phyloP scores from a whole-genome alignment of 108 stramenopile genomes.

The Nannochloropsis granulata region DNA sequence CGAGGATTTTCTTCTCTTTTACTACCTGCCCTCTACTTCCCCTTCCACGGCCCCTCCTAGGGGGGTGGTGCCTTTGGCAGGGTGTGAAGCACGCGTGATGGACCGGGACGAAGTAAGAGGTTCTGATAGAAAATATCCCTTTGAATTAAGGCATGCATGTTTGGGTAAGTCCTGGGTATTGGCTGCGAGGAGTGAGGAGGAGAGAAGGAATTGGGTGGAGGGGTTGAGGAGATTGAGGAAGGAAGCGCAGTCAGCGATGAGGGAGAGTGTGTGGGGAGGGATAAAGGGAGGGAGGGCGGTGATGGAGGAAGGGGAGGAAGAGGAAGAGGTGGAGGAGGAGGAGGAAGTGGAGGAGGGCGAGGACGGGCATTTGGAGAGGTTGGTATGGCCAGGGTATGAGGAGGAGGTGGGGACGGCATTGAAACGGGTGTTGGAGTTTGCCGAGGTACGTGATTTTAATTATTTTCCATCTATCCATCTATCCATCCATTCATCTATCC shows the following conservation, averaged over 20 bases:
- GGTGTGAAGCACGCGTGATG: not conserved
- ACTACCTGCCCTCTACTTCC: not conserved
- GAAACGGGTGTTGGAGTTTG: not conserved
- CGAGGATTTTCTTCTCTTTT: not conserved
- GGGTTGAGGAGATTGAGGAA: not conserved
- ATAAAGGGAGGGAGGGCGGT: no score
- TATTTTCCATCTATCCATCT: no score
- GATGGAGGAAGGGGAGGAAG: not conserved
- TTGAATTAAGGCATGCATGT: not conserved
- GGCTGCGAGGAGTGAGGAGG: not conserved
- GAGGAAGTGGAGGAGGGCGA: not conserved
- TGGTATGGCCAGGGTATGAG: not conserved
- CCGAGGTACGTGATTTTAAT: not conserved
- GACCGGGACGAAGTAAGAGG: not conserved
- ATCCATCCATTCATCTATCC: no score
- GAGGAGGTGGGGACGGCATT: not conserved
- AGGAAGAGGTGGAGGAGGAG: not conserved
- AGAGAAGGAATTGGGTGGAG: not conserved
- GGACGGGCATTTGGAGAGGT: not conserved
- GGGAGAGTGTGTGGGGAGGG: no score
- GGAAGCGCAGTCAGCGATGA: not conserved
- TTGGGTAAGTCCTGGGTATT: not conserved
- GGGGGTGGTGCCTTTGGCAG: not conserved
- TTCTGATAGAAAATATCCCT: not conserved
- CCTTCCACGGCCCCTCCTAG: not conserved